phyloP scores from a whole-genome alignment of 768 basidiomycete genomes.

The Lactarius quietus region DNA sequence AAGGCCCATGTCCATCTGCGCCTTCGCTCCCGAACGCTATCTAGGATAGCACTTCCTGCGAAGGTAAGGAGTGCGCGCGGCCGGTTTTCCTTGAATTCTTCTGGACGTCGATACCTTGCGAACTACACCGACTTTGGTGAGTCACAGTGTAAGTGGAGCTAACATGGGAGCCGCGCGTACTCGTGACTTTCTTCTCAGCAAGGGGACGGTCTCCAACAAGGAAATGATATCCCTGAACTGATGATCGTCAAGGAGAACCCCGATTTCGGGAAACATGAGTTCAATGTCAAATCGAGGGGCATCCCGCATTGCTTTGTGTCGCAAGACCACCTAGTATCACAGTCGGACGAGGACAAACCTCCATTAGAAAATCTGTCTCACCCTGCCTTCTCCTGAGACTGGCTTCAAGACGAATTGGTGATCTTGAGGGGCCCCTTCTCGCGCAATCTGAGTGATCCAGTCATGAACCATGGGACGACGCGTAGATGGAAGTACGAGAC shows the following conservation, averaged over 20 bases:
- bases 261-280: conserved; percentile 89
- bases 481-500: conserved; percentile 35
- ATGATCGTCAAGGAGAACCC: conserved; percentile 83
- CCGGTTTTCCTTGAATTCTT: conserved; percentile 54
- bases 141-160: conserved; percentile 22
- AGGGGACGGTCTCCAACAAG: conserved; percentile 93
- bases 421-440: conserved; percentile 42
- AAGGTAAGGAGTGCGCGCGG: conserved; percentile 72
- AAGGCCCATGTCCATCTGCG: conserved; percentile 90
- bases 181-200: conserved; percentile 82
- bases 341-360: conserved; percentile 6
- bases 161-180: conserved; percentile 36
- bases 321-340: conserved; percentile 65
- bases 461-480: not conserved
- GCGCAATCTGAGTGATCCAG: conserved; percentile 43
- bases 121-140: conserved; percentile 50
- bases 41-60: conserved; percentile 74
- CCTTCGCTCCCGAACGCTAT: conserved; percentile 78
- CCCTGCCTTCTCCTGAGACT: conserved; percentile 91
- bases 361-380: conserved; percentile 36
- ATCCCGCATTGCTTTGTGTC: conserved; percentile 66
- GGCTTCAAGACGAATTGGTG: conserved; percentile 97
- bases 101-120: conserved; percentile 70
- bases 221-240: conserved; percentile 95
- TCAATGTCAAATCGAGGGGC: conserved; percentile 86